A percentile compares a stretch with the other conserved stretches of the same genome.
phyloP scores from a whole-genome alignment of 2,329 filamentous ascomycete genomes.

The Aspergillus sp. region DNA sequence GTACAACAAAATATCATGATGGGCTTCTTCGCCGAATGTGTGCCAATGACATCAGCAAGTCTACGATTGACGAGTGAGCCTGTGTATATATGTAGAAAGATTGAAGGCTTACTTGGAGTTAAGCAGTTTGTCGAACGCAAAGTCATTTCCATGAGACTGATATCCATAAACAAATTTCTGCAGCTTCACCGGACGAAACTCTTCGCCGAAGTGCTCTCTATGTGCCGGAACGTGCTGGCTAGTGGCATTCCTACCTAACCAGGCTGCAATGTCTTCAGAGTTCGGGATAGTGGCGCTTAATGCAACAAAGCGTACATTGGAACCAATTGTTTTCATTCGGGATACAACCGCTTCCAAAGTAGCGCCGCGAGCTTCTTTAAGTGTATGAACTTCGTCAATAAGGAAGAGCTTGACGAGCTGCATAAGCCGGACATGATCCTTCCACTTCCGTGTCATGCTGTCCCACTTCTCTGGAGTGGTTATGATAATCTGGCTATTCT shows the following conservation, averaged over 20 bases:
- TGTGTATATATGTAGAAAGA: neutral
- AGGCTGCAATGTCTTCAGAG: constrained; percentile 73
- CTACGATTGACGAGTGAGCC: constrained; percentile 38
- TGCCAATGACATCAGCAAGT: constrained; percentile 64
- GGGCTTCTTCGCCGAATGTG: constrained; percentile 69
- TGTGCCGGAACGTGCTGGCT: constrained; percentile 63
- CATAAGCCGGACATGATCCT: constrained; percentile 73
- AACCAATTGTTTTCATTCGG: constrained; percentile 78
- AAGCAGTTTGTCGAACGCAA: constrained; percentile 70
- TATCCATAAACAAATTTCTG: constrained; percentile 77
- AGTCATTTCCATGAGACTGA: constrained; percentile 65
- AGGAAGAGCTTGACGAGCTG: constrained; percentile 75
- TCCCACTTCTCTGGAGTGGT: constrained; percentile 93
- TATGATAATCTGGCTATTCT: constrained; percentile 76
- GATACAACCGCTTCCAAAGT: constrained; percentile 82
- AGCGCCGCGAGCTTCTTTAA: constrained; percentile 76
- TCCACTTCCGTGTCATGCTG: constrained; percentile 83
- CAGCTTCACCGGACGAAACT: constrained; percentile 75
- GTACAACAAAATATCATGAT: constrained; percentile 84
- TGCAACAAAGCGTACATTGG: constrained; percentile 74
- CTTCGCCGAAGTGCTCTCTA: constrained; percentile 71
- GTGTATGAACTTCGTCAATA: constrained; percentile 84
- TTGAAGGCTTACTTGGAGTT: constrained; percentile 53
- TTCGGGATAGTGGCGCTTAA: constrained; percentile 84
- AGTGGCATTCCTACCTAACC: constrained; percentile 68